Evolutionary conservation across 208 protist genomes (phyloP).

Genomic region (Sergeia podlipaevii): DNA sequence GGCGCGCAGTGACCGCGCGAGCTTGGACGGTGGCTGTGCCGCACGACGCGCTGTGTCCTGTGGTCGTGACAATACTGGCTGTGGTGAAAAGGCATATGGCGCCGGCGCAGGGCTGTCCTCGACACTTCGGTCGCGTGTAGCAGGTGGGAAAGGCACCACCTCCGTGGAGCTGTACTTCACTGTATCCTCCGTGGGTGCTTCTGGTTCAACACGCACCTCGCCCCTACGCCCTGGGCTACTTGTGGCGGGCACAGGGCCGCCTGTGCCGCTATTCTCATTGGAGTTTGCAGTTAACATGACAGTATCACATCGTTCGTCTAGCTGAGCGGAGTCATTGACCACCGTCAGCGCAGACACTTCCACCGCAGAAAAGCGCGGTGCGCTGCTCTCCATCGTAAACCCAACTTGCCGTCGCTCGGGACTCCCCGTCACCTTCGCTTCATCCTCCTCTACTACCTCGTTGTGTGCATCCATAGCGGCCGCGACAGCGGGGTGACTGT

Average conservation of each 20-base stretch:
- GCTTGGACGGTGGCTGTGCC: too few relatives aligned
- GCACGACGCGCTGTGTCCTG: too few relatives aligned
- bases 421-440: not conserved
- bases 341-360: slow-evolving; percentile 58
- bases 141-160: slow-evolving; percentile 9
- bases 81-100: slow-evolving; percentile 6
- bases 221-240: too few relatives aligned
- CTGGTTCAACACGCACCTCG: too few relatives aligned
- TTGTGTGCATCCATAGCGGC: not conserved
- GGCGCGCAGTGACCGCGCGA: slow-evolving; percentile 32
- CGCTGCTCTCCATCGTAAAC: not conserved
- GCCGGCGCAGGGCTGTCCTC: not conserved
- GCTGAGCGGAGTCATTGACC: slow-evolving; percentile 4
- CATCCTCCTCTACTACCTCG: too few relatives aligned
- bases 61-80: too few relatives aligned
- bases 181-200: too few relatives aligned
- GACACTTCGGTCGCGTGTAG: slow-evolving; percentile 6
- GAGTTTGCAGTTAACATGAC: too few relatives aligned
- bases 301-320: slow-evolving; percentile 1
- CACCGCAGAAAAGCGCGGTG: slow-evolving; percentile 26
- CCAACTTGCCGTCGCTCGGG: not conserved
- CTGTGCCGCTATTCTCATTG: too few relatives aligned
- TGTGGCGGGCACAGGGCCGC: too few relatives aligned
- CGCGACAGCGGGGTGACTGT: not conserved
- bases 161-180: too few relatives aligned